Base-by-base conservation (phyloP, 257 asterid genomes). In the Paulownia fortunei region DNA sequence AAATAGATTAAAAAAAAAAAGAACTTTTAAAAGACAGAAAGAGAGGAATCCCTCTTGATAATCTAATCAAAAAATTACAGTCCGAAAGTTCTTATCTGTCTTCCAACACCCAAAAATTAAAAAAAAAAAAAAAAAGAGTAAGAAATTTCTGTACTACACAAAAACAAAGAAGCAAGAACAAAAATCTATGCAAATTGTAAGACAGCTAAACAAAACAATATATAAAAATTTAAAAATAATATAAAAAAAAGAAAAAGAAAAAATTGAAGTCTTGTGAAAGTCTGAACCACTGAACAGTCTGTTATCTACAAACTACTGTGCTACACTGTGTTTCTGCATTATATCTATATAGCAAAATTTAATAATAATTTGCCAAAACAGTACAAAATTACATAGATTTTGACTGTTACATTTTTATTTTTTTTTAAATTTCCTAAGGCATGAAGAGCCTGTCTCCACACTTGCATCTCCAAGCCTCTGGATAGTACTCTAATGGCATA, bases 381-480 rank as follows among this genome's bases (percentile, higher is more conserved):
- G 19, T 82, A 61, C 76, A 78, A 73, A 77, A 27, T 37, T 59
- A 42, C 76, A 77, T 0, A 23, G 26, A 72, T 64, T 73, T 68
- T 58, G 13, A 56, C 34, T 24, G 3, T 2, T 24, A 34, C 5
- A 0, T 13, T 6, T 8, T 11, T 15, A 12, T 54, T 51, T 36
- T 13, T 72, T 41, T 36, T 2, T 6, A 2, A 5, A 8, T 27
- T n/a, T 16, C 26, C 64, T 72, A 92, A 61, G 98, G 97, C 98
- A 92, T 86, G 87, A 82, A 92, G 41, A 89, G 81, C 69, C 81
- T 88, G 76, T 82, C 80, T n/a, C 90, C 88, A 74, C 98, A 92
- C 81, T 86, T 85, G 90, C 98, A 92, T 36, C 97, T 86, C 98
- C 97, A 92, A 19, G 95, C 97, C 73, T 92, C 97, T 0, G 97